Evolutionary conservation across 106 monocot species (phyloP), one percentile per base, ranked within the genome.

Genomic region (Cymbidium sinense): DNA sequence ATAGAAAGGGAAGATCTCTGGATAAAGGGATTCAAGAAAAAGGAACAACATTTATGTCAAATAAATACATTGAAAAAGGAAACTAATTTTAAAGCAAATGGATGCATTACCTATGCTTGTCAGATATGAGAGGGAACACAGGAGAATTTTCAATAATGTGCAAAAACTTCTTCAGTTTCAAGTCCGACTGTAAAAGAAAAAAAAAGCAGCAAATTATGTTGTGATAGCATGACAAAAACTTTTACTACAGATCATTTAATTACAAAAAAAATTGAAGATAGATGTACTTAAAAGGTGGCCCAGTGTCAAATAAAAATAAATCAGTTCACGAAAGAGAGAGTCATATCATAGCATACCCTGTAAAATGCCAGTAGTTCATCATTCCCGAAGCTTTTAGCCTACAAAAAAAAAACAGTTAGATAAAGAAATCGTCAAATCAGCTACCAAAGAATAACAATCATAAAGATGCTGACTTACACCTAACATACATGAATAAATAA

Each of bases 91-190:
- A 35, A 34, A 54, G 7, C 7, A 76, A 73, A 13, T 0, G 33
- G 51, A 73, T 35, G 43, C 13, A 31, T 80, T 82, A 99, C 98
- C 94, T 99, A 62, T 90, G 90, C 43, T 64, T 85, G 75, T 99
- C 94, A 86, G 87, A 94, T 61, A 99, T 92, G n/a, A 99, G 94
- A 86, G 98, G 98, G 77, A 88, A 99, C 1, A 99, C 94, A 69
- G 90, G 86, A 35, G 94, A 99, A 41, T 91, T 77, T 84, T 99
- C 94, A 64, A 99, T 92, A 83, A 94, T 95, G 74, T 88, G 94
- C 85, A 99, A 87, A 82, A 92, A 99, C 62, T 90, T 95, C 92
- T 99, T 99, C 77, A 99, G 72, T 78, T 94, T 95, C 77, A 83
- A 61, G 83, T 99, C 98, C 20, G 91, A 90, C 98, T 99, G 84